Evolutionary conservation across 805 yeast species (phyloP), one percentile per base, ranked within the genome.

Genomic region (Zygotorulaspora danielsina): DNA sequence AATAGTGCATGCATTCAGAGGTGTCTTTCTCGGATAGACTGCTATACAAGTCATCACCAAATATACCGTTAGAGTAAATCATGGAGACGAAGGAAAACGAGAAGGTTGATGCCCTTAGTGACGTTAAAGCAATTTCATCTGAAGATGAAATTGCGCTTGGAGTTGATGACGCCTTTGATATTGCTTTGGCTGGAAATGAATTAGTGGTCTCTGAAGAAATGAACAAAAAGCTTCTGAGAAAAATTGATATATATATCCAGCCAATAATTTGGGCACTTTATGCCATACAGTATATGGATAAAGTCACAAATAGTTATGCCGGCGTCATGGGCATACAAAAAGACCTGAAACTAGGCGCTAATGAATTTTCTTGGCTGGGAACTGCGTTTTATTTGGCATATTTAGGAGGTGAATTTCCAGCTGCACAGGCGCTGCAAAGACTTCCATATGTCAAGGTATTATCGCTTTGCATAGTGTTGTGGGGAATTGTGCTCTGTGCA

Each of bases 311-410:
- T 11, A 33, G 17, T 15, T 42, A 32, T 10, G 42, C 42, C 3
- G 45, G 38, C 15, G 45, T 42, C 7, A 42, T 42, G 45, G 45
- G 45, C 12, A 31, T 37, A 11, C 40, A 37, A 18, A 12, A 22
- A 19, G 40, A 31, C 19, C 17, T 37, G 15, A 31, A 38, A 5
- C 22, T 41, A 35, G 32, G 30, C 2, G 33, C 36, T 16, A 36
- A 37, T 20, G 41, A 42, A 16, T 42, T 37, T 17, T 29, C 45
- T 9, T 42, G 45, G 41, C 36, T 42, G 2, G 42, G 42, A 4
- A 34, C 45, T 3, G 29, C 45, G 3, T 42, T 42, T 37, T 42
- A 38, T 35, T 27, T 42, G 30, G 45, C 41, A 5, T 42, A 37
- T 32, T 18, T 42, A 19, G 40, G 31, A 4, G 35, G 31, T 22